Percentiles rank a stretch among this genome's conserved stretches.
Evolutionary conservation across 352 stramenopile species (phyloP).

Genomic region (Phytophthora rubi): DNA sequence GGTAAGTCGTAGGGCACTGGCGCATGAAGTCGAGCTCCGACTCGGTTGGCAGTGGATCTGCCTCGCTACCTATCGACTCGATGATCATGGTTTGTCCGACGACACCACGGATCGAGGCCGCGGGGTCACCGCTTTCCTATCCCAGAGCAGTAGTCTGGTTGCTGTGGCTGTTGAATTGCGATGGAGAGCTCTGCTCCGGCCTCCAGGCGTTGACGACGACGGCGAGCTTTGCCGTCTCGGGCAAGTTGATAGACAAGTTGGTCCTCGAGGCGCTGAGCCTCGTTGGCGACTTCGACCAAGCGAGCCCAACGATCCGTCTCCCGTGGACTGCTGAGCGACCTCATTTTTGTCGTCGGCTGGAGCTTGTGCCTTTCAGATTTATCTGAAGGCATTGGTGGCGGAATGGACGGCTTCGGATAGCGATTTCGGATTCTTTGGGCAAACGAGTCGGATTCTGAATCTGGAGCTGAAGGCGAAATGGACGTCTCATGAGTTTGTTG

Average conservation of each 20-base stretch:
- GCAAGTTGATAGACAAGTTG: slow-evolving; percentile 59
- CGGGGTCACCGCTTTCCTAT: slow-evolving; percentile 26
- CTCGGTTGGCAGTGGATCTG: slow-evolving; percentile 23
- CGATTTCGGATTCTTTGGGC: no score
- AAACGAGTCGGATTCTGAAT: no score
- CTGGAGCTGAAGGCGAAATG: no score
- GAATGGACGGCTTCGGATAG: no score
- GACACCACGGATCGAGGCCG: slow-evolving; percentile 6
- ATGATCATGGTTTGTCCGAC: slow-evolving; percentile 7
- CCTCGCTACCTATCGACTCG: slow-evolving; percentile 5
- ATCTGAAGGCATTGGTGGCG: no score
- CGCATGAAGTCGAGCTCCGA: slow-evolving; percentile 28
- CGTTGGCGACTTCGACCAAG: slow-evolving; percentile 44
- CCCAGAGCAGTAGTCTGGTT: slow-evolving; percentile 32
- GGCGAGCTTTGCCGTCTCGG: slow-evolving; percentile 47
- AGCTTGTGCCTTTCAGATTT: no score
- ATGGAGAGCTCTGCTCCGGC: not conserved
- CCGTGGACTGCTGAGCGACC: slow-evolving; percentile 4
- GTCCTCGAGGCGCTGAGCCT: slow-evolving; percentile 50
- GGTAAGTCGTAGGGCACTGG: slow-evolving; percentile 33
- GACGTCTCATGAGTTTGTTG: no score
- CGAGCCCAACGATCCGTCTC: slow-evolving; percentile 35
- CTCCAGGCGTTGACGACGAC: slow-evolving; percentile 40
- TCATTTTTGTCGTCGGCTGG: slow-evolving; percentile 6
- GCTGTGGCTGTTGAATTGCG: not conserved